phyloP scores from a whole-genome alignment of 768 basidiomycete species.

The Lentinula lateritia region DNA sequence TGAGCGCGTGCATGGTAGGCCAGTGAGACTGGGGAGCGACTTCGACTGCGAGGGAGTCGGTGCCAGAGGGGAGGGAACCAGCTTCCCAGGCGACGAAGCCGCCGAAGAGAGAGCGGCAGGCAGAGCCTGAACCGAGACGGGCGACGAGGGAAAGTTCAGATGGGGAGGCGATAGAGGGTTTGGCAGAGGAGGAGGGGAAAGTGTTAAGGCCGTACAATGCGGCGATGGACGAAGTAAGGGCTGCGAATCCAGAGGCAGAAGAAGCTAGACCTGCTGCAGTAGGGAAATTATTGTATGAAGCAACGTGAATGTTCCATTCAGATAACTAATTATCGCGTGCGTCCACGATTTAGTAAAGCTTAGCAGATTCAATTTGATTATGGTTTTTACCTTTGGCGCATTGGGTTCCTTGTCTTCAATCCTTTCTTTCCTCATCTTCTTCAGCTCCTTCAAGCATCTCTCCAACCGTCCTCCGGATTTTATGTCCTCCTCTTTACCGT shows the following conservation, averaged over 20 bases:
- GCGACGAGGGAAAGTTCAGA: constrained; percentile 90
- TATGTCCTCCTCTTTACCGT: constrained; percentile 89
- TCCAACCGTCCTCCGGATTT: constrained; percentile 71
- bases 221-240: constrained; percentile 85
- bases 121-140: constrained; percentile 95
- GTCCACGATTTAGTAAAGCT: too few species aligned
- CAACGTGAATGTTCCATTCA: constrained; percentile 73
- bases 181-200: neutral
- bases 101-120: constrained; percentile 95
- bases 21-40: constrained; percentile 84
- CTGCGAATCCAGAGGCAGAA: constrained; percentile 95
- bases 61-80: constrained; percentile 61
- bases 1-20: constrained; percentile 94
- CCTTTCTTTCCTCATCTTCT: constrained; percentile 58
- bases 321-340: constrained; percentile 47
- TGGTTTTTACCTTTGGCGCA: constrained; percentile 53
- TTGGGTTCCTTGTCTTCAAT: constrained; percentile 67
- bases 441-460: constrained; percentile 87
- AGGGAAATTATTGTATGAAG: constrained; percentile 97
- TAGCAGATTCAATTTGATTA: too few species aligned
- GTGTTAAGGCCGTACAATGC: constrained; percentile 67
- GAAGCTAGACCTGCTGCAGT: constrained; percentile 98
- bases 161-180: constrained; percentile 48
- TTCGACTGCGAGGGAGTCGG: constrained; percentile 84
- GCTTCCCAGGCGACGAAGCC: constrained; percentile 96